Evolutionary conservation across 345 rosid species (phyloP).

Genomic region (Dovyalis caffra): DNA sequence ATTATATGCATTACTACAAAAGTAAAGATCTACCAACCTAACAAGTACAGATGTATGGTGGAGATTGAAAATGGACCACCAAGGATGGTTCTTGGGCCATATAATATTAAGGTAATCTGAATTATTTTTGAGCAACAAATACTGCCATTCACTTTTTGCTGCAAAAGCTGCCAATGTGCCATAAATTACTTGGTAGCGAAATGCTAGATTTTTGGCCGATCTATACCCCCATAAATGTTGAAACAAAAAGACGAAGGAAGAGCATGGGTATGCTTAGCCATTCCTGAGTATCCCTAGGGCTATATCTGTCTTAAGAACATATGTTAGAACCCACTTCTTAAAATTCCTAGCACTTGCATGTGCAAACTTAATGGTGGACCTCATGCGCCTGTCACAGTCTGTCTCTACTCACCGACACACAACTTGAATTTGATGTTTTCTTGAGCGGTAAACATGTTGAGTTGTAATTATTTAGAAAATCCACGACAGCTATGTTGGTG

Average conservation of each 20-base stretch:
- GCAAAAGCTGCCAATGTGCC: constrained; percentile 29
- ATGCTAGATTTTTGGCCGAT: constrained; percentile 5
- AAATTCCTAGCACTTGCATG: constrained; percentile 42
- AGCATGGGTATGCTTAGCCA: constrained; percentile 27
- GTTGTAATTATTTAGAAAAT: background rate
- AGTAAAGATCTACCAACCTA: too few species aligned
- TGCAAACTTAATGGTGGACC: constrained; percentile 45
- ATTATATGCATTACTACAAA: too few species aligned
- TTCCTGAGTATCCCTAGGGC: constrained; percentile 28
- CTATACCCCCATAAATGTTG: constrained; percentile 13
- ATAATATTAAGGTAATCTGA: background rate
- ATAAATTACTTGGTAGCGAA: background rate
- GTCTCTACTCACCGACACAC: constrained; percentile 28
- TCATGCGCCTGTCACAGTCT: constrained; percentile 28
- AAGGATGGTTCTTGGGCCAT: constrained; percentile 2
- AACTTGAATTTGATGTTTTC: constrained; percentile 4
- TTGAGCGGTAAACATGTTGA: background rate
- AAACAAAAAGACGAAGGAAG: background rate
- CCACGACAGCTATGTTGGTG: constrained; percentile 32
- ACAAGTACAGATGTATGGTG: background rate
- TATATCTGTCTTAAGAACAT: constrained; percentile 23
- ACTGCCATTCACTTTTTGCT: background rate
- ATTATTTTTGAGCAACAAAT: constrained; percentile 1
- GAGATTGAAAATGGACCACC: constrained; percentile 3
- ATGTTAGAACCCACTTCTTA: background rate